Evolutionary conservation across 371 early-diverging fungal species (phyloP), one percentile per base, ranked within the genome.

Genomic region (Mortierella sp.): DNA sequence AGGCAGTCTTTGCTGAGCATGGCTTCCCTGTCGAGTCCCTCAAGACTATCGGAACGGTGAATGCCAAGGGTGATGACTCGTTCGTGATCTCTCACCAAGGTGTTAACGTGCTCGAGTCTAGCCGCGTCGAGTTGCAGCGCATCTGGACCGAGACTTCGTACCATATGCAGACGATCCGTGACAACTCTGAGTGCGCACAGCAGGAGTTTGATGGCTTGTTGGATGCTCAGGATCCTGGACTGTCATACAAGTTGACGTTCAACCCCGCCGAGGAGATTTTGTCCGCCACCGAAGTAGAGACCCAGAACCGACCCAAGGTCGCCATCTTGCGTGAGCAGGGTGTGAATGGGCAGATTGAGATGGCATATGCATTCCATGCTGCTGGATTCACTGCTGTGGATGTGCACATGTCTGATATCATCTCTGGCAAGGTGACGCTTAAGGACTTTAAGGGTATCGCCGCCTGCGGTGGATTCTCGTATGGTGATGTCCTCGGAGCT

Each of bases 401-500:
- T 81, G 96, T 98, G 3, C 99, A 98, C 80, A 98, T 98, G 98
- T 92, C 95, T 7, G 98, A 98, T 69, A 83, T 98, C 43, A 73
- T 97, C 41, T 65, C 83, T 24, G 92, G 92, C n/a, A 81, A 85
- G 65, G 88, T 89, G 8, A 72, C 86, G 0, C 81, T 97, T 21
- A 80, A 78, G 54, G 87, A 81, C 42, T 97, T 96, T 79, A 83
- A 86, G 48, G 99, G 98, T 26, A 81, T 98, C 44, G 98, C 94
- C 23, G 93, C 94, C 17, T 96, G 97, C 65, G 99, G 99, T 79
- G 99, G 99, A 9, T 98, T 98, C 89, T 92, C 94, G 0, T 98
- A 98, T 79, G 99, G 99, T 75, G 99, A 98, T 81, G 98, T 97
- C 0, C 81, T 98, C 14, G 99, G 99, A 6, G 98, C 99, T 26